A percentile compares a stretch with the other conserved stretches of the same genome.
These are phyloP conservation scores for Psilocybe cyanescens DNA, from an alignment of 768 basidiomycete genomes.

Conservation along the genomic window DNA sequence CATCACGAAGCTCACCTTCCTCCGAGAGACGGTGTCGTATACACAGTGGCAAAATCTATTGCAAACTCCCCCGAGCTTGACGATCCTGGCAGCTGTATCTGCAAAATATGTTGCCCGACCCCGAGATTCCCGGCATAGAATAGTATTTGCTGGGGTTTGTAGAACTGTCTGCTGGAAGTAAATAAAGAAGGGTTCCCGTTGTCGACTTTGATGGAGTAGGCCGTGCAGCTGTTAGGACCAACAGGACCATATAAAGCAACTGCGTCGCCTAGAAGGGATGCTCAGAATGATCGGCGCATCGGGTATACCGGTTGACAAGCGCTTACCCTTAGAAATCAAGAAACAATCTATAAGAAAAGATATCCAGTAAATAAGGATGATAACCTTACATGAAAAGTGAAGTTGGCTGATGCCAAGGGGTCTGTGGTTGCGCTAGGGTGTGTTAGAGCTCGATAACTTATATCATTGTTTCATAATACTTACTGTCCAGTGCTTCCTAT, in stretches of 20 bases:
- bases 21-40: slow-evolving; percentile 21
- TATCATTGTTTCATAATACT: slow-evolving; percentile 13
- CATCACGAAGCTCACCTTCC: neutral
- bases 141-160: slow-evolving; percentile 16
- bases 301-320: neutral
- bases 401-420: slow-evolving; percentile 6
- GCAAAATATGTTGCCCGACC: slow-evolving; percentile 12
- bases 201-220: slow-evolving; percentile 18
- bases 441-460: neutral
- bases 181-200: neutral
- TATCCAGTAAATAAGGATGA: neutral
- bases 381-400: slow-evolving; percentile 18
- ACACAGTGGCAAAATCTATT: slow-evolving; percentile 21
- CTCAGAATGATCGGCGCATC: slow-evolving; percentile 3
- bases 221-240: slow-evolving; percentile 8
- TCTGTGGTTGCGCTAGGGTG: slow-evolving; percentile 12
- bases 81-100: neutral
- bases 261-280: slow-evolving; percentile 12
- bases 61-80: slow-evolving; percentile 10
- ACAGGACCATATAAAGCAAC: slow-evolving; percentile 21
- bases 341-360: neutral
- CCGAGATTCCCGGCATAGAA: slow-evolving; percentile 20
- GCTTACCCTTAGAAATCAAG: slow-evolving; percentile 14
- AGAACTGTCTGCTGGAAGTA: slow-evolving; percentile 10
- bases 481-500: slow-evolving; percentile 19